phyloP scores from a whole-genome alignment of 2,329 filamentous ascomycete species.

The Colletotrichum truncatum region DNA sequence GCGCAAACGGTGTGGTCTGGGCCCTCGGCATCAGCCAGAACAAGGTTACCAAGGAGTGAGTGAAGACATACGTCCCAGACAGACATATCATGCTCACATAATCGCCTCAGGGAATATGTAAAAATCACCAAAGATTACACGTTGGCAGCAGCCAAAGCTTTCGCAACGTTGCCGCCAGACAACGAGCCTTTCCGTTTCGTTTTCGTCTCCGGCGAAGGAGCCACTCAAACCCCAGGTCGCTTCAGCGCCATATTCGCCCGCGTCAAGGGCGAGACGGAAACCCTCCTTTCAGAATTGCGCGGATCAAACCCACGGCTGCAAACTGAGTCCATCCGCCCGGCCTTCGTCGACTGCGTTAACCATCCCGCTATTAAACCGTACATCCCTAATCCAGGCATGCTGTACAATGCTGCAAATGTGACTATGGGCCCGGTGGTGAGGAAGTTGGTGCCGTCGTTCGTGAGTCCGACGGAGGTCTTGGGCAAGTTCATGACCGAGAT shows the following conservation, averaged over 20 bases:
- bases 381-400: conserved; percentile 42
- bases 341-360: conserved; percentile 59
- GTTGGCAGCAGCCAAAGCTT: conserved; percentile 69
- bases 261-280: conserved; percentile 75
- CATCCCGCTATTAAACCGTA: conserved; percentile 55
- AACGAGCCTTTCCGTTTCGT: conserved; percentile 72
- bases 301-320: conserved; percentile 55
- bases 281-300: conserved; percentile 62
- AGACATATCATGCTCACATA: not conserved
- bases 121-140: conserved; percentile 75
- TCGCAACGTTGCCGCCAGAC: conserved; percentile 55
- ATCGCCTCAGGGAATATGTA: conserved; percentile 62
- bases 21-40: conserved; percentile 73
- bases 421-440: conserved; percentile 39
- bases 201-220: conserved; percentile 73
- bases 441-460: conserved; percentile 30
- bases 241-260: conserved; percentile 67
- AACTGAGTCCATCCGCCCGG: conserved; percentile 67
- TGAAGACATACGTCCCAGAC: not conserved
- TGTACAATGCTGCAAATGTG: conserved; percentile 17
- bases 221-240: conserved; percentile 63
- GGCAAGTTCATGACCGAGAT: conserved; percentile 54
- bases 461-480: conserved; percentile 54
- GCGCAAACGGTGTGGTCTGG: conserved; percentile 77
- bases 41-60: conserved; percentile 66